Base-by-base conservation (phyloP, 2,329 filamentous ascomycete genomes). In the Penicillium griseofulvum region DNA sequence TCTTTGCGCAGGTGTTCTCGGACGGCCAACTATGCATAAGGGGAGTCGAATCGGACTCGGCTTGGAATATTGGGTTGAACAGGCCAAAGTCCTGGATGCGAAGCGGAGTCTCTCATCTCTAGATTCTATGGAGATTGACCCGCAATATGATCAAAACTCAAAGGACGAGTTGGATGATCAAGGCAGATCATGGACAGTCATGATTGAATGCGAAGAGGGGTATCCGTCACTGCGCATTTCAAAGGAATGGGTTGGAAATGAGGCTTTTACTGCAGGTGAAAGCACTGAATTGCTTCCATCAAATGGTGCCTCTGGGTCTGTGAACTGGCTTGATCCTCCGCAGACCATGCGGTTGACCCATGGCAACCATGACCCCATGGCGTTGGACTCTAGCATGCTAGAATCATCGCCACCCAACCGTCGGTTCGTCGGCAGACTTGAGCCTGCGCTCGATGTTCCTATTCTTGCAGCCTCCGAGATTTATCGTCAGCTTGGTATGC, bases 131-230 rank as follows among this genome's bases (percentile, higher is more conserved):
- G 65, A 49, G 12, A 49, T 74, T 54, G 73, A 74, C 49, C 53
- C 64, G 47, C 53, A 62, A 14, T 42, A 63, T 51, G 55, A 54
- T 14, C 59, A 61, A 11, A 53, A 54, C 3, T 59, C 64, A 16
- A 60, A 67, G 8, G 59, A 60, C 28, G 28, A 54, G n/a, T 22
- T 49, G 19, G 57, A 59, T 5, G 56, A 66, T 12, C 62, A 65
- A 48, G 51, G 59, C 10, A 64, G 66, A 33, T 56, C 69, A 34
- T 77, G 74, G 71, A 69, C 65, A 31, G 66, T 72, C 9, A 70
- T 68, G 52, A 68, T 79, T 33, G 75, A 77, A 56, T 78, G 76
- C 55, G 76, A 78, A 66, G 69, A 74, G 50, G 76, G 76, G 3
- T 74, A 74, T 52, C 76, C 76, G 2, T 74, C 75, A 8, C 69